phyloP scores from a whole-genome alignment of 441 rosid genomes.

The Hura crepitans region DNA sequence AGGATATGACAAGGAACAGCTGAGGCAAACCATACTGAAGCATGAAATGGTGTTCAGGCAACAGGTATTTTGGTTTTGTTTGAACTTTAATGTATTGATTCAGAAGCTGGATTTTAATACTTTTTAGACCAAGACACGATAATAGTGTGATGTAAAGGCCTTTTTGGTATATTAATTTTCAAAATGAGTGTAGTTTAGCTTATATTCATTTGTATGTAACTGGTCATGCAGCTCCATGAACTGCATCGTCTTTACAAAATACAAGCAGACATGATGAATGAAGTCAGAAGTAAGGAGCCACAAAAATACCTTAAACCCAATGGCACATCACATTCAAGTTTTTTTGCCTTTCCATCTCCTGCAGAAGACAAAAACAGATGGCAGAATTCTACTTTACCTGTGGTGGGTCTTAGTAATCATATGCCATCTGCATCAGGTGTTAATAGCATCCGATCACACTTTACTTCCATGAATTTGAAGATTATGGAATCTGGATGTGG shows the following conservation, averaged over 20 bases:
- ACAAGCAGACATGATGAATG: conserved; percentile 68
- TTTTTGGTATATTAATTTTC: background rate
- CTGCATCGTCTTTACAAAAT: conserved; percentile 64
- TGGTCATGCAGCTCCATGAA: conserved; percentile 51
- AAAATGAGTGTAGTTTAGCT: conserved; percentile 9
- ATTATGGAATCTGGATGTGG: conserved; percentile 26
- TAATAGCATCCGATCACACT: conserved; percentile 26
- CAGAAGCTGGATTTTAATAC: background rate
- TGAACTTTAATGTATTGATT: background rate
- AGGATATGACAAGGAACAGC: conserved; percentile 33
- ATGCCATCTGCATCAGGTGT: conserved; percentile 20
- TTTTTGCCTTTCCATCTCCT: conserved; percentile 25
- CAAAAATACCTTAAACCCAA: conserved; percentile 24
- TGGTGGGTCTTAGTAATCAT: conserved; percentile 20
- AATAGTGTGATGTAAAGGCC: background rate
- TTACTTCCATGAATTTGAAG: conserved; percentile 23
- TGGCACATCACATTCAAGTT: conserved; percentile 23
- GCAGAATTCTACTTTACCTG: conserved; percentile 17
- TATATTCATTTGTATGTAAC: background rate
- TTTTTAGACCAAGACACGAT: background rate
- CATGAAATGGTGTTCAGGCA: conserved; percentile 46
- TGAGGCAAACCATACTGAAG: conserved; percentile 44
- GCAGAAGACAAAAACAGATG: conserved; percentile 22
- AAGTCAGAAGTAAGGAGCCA: conserved; percentile 46
- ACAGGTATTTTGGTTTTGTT: conserved; percentile 35